A percentile compares a stretch with the other conserved stretches of the same genome.
These are phyloP conservation scores for Arachis hypogaea DNA, from an alignment of 306 rosid species.

Conservation along the genomic window DNA sequence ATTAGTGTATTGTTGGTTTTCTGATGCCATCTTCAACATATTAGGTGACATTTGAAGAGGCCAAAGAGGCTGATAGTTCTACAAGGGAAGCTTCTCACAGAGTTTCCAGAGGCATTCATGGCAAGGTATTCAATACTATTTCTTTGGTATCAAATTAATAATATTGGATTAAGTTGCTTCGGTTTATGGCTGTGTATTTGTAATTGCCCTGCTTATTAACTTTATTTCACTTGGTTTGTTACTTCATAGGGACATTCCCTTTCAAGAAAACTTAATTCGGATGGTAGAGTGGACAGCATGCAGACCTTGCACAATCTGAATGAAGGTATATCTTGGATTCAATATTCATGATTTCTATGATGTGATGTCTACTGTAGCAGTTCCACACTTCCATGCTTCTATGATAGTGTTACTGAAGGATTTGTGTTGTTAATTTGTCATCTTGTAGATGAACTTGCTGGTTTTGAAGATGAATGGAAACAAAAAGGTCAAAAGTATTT, in stretches of 20 bases:
- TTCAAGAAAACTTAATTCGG: constrained; percentile 73
- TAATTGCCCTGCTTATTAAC: constrained; percentile 8
- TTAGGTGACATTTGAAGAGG: constrained; percentile 79
- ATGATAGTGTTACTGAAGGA: constrained; percentile 15
- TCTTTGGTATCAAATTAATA: background rate
- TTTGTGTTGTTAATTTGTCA: constrained; percentile 35
- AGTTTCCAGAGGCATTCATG: constrained; percentile 69
- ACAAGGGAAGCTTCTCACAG: constrained; percentile 67
- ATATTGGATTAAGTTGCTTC: constrained; percentile 17
- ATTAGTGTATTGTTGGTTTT: constrained; percentile 6
- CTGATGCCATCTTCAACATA: constrained; percentile 37
- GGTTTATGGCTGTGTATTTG: constrained; percentile 10
- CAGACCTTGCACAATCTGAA: constrained; percentile 85
- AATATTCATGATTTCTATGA: constrained; percentile 16
- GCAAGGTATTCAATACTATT: constrained; percentile 55
- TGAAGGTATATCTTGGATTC: constrained; percentile 61
- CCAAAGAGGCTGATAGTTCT: constrained; percentile 81
- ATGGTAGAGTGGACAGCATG: constrained; percentile 79
- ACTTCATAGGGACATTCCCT: constrained; percentile 74
- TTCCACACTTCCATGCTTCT: constrained; percentile 1
- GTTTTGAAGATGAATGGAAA: constrained; percentile 81
- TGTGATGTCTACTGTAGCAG: constrained; percentile 21
- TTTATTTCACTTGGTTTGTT: constrained; percentile 8
- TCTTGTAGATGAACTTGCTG: constrained; percentile 65
- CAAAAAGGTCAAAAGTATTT: constrained; percentile 60